These are phyloP conservation scores for Ampelomyces quisqualis DNA, from an alignment of 2,329 filamentous ascomycete genomes.

Conservation along the genomic window DNA sequence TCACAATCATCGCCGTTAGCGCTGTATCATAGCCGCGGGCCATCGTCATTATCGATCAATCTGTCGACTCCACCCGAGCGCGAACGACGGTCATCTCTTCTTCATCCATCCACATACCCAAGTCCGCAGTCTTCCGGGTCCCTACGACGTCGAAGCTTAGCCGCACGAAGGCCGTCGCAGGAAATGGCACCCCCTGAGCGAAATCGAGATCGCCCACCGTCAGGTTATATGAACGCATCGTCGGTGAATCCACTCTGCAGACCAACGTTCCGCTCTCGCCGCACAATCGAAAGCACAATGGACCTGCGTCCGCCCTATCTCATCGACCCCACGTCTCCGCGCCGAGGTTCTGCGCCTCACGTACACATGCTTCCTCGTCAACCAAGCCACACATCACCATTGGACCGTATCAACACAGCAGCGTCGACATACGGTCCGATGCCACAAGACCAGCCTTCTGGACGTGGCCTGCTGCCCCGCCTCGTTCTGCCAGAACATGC, in stretches of 20 bases:
- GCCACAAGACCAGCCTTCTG: neutral
- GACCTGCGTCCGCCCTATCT: constrained; percentile 27
- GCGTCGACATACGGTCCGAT: neutral
- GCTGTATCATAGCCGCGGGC: constrained; percentile 23
- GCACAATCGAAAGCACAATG: constrained; percentile 20
- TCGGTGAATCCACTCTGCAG: constrained; percentile 7
- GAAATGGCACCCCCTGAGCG: constrained; percentile 12
- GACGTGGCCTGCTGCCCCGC: neutral
- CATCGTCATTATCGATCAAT: constrained; percentile 29
- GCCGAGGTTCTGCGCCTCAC: constrained; percentile 31
- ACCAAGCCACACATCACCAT: neutral
- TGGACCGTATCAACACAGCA: neutral
- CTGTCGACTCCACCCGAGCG: constrained; percentile 19
- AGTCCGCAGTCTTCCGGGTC: constrained; percentile 25
- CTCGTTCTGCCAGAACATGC: neutral
- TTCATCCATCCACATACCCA: constrained; percentile 40
- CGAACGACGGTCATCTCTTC: constrained; percentile 29
- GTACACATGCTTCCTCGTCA: constrained; percentile 13
- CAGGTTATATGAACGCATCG: constrained; percentile 6
- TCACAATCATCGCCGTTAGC: constrained; percentile 18
- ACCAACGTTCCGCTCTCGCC: constrained; percentile 14
- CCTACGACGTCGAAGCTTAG: constrained; percentile 28
- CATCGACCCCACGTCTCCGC: constrained; percentile 12
- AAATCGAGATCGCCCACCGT: constrained; percentile 7
- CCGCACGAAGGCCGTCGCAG: constrained; percentile 16